These are phyloP conservation scores for Calonectria pseudoturangicola DNA, from an alignment of 2,329 filamentous ascomycete genomes.

Conservation along the genomic window DNA sequence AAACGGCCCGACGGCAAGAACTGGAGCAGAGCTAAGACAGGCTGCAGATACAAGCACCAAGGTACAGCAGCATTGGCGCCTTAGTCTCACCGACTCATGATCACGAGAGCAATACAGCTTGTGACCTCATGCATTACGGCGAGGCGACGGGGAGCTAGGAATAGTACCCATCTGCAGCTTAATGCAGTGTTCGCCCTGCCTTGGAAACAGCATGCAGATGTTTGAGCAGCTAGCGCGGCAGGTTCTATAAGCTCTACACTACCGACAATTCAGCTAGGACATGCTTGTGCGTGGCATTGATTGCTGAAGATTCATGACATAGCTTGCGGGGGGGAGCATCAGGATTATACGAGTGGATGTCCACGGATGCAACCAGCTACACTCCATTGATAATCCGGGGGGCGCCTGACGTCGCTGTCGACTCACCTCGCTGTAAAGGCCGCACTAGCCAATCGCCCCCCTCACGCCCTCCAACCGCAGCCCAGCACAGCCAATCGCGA, in stretches of 20 bases:
- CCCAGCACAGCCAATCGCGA: slow-evolving; percentile 21
- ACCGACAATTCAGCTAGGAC: slow-evolving; percentile 5
- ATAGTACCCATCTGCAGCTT: slow-evolving; percentile 24
- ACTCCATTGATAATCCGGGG: slow-evolving; percentile 15
- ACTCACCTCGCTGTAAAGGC: slow-evolving; percentile 24
- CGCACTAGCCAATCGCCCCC: slow-evolving; percentile 26
- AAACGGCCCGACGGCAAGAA: slow-evolving; percentile 6
- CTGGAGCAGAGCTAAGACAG: not conserved
- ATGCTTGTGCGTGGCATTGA: not conserved
- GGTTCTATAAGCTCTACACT: slow-evolving; percentile 19
- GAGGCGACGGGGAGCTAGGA: slow-evolving; percentile 25
- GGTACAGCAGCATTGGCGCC: not conserved
- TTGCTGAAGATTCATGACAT: slow-evolving; percentile 1
- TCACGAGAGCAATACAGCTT: slow-evolving; percentile 24
- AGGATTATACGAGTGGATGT: slow-evolving; percentile 26
- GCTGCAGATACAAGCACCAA: not conserved
- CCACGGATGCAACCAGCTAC: slow-evolving; percentile 25
- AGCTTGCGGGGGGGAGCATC: not conserved
- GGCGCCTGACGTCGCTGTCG: slow-evolving; percentile 25
- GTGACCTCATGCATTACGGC: slow-evolving; percentile 31
- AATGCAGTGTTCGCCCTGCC: slow-evolving; percentile 7
- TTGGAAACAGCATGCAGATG: slow-evolving; percentile 3
- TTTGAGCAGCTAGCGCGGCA: slow-evolving; percentile 10
- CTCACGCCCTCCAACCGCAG: slow-evolving; percentile 25
- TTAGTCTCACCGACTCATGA: slow-evolving; percentile 17